Base-by-base conservation (phyloP, 2,329 filamentous ascomycete species). In the Epichloe bromicola region DNA sequence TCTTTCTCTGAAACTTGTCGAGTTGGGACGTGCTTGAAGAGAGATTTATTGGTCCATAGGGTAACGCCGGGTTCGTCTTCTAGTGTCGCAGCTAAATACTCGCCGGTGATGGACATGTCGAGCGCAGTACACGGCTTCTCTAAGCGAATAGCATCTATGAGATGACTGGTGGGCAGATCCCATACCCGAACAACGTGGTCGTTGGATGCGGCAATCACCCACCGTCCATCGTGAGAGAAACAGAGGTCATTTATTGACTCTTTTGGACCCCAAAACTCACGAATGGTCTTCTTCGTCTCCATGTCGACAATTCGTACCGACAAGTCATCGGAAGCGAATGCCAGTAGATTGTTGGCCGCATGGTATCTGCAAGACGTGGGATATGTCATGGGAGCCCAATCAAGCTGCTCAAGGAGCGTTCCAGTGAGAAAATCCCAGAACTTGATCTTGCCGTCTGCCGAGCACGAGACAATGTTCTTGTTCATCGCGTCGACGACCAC, bases 391-490 rank as follows among this genome's bases (percentile, higher is more conserved):
- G 67, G 66, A 43, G 84, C 80, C 85, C 89, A 95, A 64, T 90
- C 82, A 48, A 97, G 80, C 61, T 96, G 83, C 55, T 91, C 79
- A 11, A 86, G 63, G 3, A 97, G 74, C 43, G 80, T 78, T 7
- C 91, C 93, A 0, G 86, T 88, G n/a, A 82, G 68, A 56, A 98
- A 95, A 57, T 95, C 87, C 94, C 94, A 98, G 64, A 98, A 97
- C 71, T 96, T 97, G 60, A 97, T 77, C 66, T 85, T 95, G 34
- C 93, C 93, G 65, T 98, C 93, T 14, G 89, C 70, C 2, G 88
- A 85, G 63, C 89, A 95, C 54, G 89, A 95, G 42, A 96, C 81
- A 47, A 97, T 75, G 17, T 78, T 80, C 56, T 84, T 86, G 67
- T 96, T 96, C 65, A 97, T 75, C n/a, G 82, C 83, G 68, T 98